Percentiles rank a stretch among this genome's conserved stretches.
phyloP scores from a whole-genome alignment of 1,284 basidiomycete genomes.

The Tilletia horrida region DNA sequence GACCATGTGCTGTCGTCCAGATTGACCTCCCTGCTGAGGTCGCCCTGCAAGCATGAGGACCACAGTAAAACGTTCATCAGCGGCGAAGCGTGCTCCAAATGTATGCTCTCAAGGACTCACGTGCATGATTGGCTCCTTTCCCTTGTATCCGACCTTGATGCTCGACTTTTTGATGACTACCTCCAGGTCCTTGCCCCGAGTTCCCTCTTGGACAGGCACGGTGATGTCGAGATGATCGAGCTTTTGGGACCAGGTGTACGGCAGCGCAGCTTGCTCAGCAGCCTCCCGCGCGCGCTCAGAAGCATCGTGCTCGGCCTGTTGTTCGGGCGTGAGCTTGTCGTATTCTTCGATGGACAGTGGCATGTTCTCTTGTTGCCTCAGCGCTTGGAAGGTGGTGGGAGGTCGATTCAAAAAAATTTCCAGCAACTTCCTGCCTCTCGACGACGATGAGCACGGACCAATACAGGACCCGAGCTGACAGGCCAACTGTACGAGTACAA shows the following conservation, averaged over 20 bases:
- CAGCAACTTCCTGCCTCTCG: too few species aligned
- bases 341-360: conserved; percentile 59
- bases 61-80: neutral
- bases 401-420: neutral
- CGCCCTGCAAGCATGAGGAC: conserved; percentile 65
- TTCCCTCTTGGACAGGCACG: conserved; percentile 81
- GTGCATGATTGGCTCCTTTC: conserved; percentile 68
- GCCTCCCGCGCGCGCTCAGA: conserved; percentile 68
- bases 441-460: too few species aligned
- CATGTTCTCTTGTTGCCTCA: neutral
- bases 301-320: conserved; percentile 70
- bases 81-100: neutral
- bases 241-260: conserved; percentile 89
- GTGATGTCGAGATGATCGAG: conserved; percentile 79
- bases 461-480: too few species aligned
- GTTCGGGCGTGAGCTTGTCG: conserved; percentile 73
- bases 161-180: conserved; percentile 76
- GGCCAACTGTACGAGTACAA: too few species aligned
- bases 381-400: neutral
- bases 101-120: conserved; percentile 15
- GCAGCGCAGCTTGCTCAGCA: conserved; percentile 67
- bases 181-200: conserved; percentile 71
- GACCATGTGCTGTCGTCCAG: conserved; percentile 97
- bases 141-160: conserved; percentile 80
- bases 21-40: conserved; percentile 88